Conservation (phyloP, 169 alveolate species). For the Cryptosporidium felis region DNA sequence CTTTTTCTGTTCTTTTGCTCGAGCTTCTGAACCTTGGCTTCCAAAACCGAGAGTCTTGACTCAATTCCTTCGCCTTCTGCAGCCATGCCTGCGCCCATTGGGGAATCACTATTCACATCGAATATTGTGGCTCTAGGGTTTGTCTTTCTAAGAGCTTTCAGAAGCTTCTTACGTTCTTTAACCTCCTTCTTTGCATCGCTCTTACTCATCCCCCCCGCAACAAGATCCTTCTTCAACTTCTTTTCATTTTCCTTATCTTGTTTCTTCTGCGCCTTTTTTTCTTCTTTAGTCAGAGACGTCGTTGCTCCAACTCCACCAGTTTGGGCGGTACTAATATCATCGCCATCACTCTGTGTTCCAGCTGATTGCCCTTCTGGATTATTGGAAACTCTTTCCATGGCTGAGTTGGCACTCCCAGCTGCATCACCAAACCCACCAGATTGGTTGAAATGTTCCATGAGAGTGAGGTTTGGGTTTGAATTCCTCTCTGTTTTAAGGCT, state of each 20-base stretch:
- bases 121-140: slow-evolving; percentile 7
- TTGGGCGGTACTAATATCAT: neutral
- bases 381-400: neutral
- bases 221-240: neutral
- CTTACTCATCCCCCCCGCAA: neutral
- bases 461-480: neutral
- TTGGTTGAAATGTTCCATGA: slow-evolving; percentile 4
- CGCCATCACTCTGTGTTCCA: neutral
- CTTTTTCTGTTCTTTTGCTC: neutral
- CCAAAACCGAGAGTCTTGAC: neutral
- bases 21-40: neutral
- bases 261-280: slow-evolving; percentile 36
- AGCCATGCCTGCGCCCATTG: neutral
- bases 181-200: neutral
- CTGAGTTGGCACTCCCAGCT: neutral
- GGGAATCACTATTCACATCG: neutral
- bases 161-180: neutral
- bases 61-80: neutral
- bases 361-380: too few relatives aligned
- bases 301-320: neutral
- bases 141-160: neutral
- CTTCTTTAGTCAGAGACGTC: slow-evolving; percentile 3
- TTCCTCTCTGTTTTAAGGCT: neutral
- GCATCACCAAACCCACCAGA: slow-evolving; percentile 19
- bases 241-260: slow-evolving; percentile 26